Evolutionary conservation across 73 alveolate species (phyloP), one percentile per base, ranked within the genome.

Genomic region (Halteria grandinella): DNA sequence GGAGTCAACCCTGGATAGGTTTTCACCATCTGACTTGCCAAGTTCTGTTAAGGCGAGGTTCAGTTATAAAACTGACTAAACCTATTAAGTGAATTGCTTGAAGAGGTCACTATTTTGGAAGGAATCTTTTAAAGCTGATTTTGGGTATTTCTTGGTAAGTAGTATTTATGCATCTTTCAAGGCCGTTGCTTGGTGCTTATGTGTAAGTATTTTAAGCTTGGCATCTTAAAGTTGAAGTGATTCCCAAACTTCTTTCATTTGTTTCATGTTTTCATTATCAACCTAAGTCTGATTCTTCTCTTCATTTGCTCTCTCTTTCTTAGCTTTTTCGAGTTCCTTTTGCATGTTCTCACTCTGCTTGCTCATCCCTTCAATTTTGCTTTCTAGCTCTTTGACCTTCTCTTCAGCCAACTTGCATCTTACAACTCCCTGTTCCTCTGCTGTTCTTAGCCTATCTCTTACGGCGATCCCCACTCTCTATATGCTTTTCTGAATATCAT

Each of bases 181-280:
- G 39, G 78, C 36, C 43, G 36, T 14, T 23, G 36, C 43, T 7
- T 40, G 5, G 25, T 8, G 41, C 27, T 62, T 62, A 5, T 15
- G 18, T n/a, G n/a, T n/a, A n/a, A 5, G 41, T 24, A 62, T 62
- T 62, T 7, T 17, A 39, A 15, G 6, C 1, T 10, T 62, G 36
- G 27, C 36, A 62, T 40, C 78, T 36, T 21, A 40, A 57, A 6
- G 39, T 20, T n/a, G n/a, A 6, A 62, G 57, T 62, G 36, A 40
- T 4, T 36, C 57, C 78, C 78, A 62, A 24, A 17, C 8, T 6
- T 62, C 78, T 27, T 62, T 62, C 78, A 62, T 62, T n/a, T n/a
- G n/a, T n/a, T n/a, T n/a, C n/a, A n/a, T n/a, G n/a, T n/a, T n/a
- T n/a, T n/a, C n/a, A n/a, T n/a, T n/a, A n/a, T n/a, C n/a, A n/a